Conservation (phyloP, 768 basidiomycete species). For the Collybiopsis luxurians region DNA sequence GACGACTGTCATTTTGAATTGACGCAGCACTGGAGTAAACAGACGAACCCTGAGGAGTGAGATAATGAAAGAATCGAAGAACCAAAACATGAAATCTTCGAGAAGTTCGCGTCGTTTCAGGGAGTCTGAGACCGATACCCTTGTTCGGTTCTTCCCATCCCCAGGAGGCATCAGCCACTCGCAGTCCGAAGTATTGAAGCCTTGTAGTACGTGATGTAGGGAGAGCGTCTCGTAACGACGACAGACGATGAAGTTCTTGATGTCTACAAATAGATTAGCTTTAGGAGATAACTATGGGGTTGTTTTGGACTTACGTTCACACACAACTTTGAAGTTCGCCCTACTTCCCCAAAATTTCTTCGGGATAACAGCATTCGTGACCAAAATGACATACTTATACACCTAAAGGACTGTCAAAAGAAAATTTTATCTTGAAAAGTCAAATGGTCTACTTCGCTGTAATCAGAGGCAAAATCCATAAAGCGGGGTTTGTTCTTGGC, state of each 20-base stretch:
- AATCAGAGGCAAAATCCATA: conserved; percentile 67
- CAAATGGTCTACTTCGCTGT: conserved; percentile 50
- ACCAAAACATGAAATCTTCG: conserved; percentile 93
- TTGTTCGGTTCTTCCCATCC: conserved; percentile 32
- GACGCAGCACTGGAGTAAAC: neutral
- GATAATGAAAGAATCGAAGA: conserved; percentile 82
- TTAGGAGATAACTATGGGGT: neutral
- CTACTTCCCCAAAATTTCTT: conserved; percentile 75
- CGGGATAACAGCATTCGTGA: conserved; percentile 72
- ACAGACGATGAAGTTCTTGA: conserved; percentile 68
- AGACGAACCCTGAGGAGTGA: conserved; percentile 70
- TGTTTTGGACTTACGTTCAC: conserved; percentile 43
- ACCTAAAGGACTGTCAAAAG: conserved; percentile 43
- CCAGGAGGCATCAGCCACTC: conserved; percentile 69
- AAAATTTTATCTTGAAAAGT: neutral
- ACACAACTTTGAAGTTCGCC: conserved; percentile 58
- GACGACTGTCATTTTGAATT: neutral
- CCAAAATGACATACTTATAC: conserved; percentile 57
- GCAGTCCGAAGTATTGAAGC: conserved; percentile 70
- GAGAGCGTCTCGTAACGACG: conserved; percentile 82
- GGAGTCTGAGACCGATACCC: conserved; percentile 63
- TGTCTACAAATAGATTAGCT: conserved; percentile 40
- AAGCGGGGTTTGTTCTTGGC: conserved; percentile 69
- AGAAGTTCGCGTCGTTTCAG: conserved; percentile 77
- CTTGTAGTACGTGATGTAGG: conserved; percentile 75